These are phyloP conservation scores for Neurospora cerealis DNA, from an alignment of 495 filamentous ascomycete genomes.

Conservation along the genomic window DNA sequence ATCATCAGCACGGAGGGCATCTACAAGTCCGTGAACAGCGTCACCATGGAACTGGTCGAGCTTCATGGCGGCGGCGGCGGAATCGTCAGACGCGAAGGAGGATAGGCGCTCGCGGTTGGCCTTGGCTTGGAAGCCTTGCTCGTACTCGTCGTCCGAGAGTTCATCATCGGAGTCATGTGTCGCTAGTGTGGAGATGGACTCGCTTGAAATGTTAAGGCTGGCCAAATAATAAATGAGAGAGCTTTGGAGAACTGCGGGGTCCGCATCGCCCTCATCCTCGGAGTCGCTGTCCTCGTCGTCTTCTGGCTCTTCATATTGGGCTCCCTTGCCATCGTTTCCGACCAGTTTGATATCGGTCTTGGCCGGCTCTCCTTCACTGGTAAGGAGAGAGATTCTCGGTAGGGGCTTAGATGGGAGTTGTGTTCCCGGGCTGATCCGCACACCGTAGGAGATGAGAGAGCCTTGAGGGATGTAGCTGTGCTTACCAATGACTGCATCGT, in stretches of 20 bases:
- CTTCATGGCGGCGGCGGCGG: slow-evolving; percentile 17
- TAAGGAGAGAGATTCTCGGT: slow-evolving; percentile 29
- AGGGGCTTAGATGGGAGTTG: slow-evolving; percentile 17
- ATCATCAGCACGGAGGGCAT: slow-evolving; percentile 50
- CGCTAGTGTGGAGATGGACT: slow-evolving; percentile 60
- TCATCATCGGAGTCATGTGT: slow-evolving; percentile 25
- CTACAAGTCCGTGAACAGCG: slow-evolving; percentile 72
- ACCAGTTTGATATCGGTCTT: slow-evolving; percentile 46
- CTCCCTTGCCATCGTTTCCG: slow-evolving; percentile 46
- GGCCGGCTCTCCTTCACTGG: slow-evolving; percentile 26
- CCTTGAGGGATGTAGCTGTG: slow-evolving; percentile 57
- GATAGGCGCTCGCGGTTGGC: slow-evolving; percentile 34
- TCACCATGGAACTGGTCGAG: slow-evolving; percentile 75
- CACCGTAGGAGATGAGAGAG: slow-evolving; percentile 69
- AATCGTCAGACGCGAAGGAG: slow-evolving; percentile 43
- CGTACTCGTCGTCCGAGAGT: slow-evolving; percentile 27
- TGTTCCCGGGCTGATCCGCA: slow-evolving; percentile 52
- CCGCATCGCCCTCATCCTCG: slow-evolving; percentile 38
- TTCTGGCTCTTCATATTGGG: slow-evolving; percentile 32
- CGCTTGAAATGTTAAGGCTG: slow-evolving; percentile 56
- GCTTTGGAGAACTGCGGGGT: slow-evolving; percentile 28
- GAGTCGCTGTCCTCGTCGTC: slow-evolving; percentile 40
- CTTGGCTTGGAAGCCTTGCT: slow-evolving; percentile 7
- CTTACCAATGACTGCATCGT: slow-evolving; percentile 58
- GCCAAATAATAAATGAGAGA: slow-evolving; percentile 59